Evolutionary conservation across 441 rosid species (phyloP), one percentile per base, ranked within the genome.

Genomic region (Pelargonium cotyledonis): DNA sequence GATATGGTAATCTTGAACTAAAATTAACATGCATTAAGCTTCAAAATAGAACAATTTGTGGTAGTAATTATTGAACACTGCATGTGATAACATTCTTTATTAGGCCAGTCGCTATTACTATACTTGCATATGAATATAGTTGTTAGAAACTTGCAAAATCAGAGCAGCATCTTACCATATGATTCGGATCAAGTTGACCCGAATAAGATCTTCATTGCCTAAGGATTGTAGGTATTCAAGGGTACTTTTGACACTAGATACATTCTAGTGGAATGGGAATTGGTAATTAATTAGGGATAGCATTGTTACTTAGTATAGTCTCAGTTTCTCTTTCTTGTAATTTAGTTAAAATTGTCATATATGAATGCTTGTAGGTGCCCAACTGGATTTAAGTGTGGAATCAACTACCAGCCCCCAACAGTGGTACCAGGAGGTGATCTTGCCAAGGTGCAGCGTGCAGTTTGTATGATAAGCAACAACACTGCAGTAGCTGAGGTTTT

Each of bases 391-490:
- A 89, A 89, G 74, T 91, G 97, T 4, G 95, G 97, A 31, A 87
- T 89, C 78, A 91, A 91, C 85, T 91, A 87, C 74, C 88, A 91
- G 79, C 90, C 95, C 31, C 97, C 97, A 65, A 84, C 95, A n/a
- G 90, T 89, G 68, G 97, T 91, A 21, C 95, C 93, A 0, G 85
- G 83, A 66, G 93, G 90, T 23, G 97, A 91, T 77, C 89, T 91
- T 15, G 97, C 95, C 0, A 85, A 73, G 77, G 93, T 89, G 69
- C 93, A 89, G 71, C 88, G 95, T 60, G 97, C 95, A 0, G 95
- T 89, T 53, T 91, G 95, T 70, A 91, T 91, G 97, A 89, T 91
- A 66, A 89, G 95, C 85, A 89, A 91, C 81, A 89, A 86, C 81
- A 91, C 95, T 57, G 93, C 93, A 7, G 95, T 89, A 61, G 97